phyloP scores from a whole-genome alignment of 2,329 filamentous ascomycete species.

The Colletotrichum viniferum region DNA sequence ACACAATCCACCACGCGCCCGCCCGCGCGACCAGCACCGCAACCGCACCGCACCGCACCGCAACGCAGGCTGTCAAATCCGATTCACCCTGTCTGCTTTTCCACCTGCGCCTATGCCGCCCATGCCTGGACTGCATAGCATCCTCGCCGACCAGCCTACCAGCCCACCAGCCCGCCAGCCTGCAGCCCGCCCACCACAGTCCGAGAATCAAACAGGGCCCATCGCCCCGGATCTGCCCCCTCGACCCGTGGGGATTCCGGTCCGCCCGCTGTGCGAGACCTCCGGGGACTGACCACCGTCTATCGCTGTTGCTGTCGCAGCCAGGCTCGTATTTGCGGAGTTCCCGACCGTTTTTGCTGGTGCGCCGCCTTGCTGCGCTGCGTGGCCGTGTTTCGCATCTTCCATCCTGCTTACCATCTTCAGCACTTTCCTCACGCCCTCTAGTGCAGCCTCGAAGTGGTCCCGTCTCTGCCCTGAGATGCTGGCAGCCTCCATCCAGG shows the following conservation, averaged over 20 bases:
- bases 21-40: not conserved
- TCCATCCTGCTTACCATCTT: constrained; percentile 6
- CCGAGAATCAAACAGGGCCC: constrained; percentile 3
- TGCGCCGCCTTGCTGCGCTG: not conserved
- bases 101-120: not conserved
- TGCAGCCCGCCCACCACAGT: not conserved
- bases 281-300: not conserved
- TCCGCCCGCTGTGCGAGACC: constrained; percentile 3
- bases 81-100: not conserved
- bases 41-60: not conserved
- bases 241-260: not conserved
- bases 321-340: constrained; percentile 12
- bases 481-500: not conserved
- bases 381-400: constrained; percentile 17
- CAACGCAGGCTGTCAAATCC: not conserved
- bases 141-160: not conserved
- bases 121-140: not conserved
- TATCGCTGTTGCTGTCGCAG: not conserved
- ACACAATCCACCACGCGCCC: not conserved
- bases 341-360: constrained; percentile 12
- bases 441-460: not conserved
- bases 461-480: not conserved
- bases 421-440: not conserved
- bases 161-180: not conserved
- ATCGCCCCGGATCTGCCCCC: not conserved